Percentiles rank a stretch among this genome's conserved stretches.
phyloP scores from a whole-genome alignment of 2,329 filamentous ascomycete species.

The Penicillium sp. region DNA sequence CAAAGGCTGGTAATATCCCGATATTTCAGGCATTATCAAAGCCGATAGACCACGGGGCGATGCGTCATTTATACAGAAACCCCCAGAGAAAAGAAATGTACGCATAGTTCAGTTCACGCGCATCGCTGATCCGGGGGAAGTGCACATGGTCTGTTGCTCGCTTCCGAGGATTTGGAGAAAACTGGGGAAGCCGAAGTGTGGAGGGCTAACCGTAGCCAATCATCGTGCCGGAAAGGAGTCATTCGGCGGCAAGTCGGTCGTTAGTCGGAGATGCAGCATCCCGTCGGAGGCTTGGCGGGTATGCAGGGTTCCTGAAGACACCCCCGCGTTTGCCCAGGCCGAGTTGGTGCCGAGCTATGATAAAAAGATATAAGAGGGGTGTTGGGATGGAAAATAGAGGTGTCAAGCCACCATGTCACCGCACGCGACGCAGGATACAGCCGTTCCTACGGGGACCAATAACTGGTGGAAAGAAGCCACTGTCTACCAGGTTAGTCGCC shows the following conservation, averaged over 20 bases:
- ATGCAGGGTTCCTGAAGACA: not conserved
- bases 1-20: not conserved
- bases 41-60: not conserved
- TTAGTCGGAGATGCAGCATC: conserved; percentile 3
- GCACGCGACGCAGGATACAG: conserved; percentile 7
- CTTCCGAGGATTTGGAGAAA: conserved; percentile 7
- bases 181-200: conserved; percentile 14
- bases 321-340: not conserved
- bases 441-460: conserved; percentile 22
- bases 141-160: not conserved
- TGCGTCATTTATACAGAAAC: conserved; percentile 10
- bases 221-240: not conserved
- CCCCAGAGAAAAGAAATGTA: not conserved
- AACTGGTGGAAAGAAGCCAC: conserved; percentile 42
- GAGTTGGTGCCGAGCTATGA: conserved; percentile 3
- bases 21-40: not conserved
- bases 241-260: conserved; percentile 16
- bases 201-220: conserved; percentile 1
- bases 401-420: conserved; percentile 19
- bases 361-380: conserved; percentile 4
- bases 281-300: conserved; percentile 8
- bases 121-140: conserved; percentile 13
- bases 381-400: not conserved
- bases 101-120: not conserved
- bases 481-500: conserved; percentile 30